Conservation (phyloP, 1,139 yeast species). For the Oligophagozyma castellii region DNA sequence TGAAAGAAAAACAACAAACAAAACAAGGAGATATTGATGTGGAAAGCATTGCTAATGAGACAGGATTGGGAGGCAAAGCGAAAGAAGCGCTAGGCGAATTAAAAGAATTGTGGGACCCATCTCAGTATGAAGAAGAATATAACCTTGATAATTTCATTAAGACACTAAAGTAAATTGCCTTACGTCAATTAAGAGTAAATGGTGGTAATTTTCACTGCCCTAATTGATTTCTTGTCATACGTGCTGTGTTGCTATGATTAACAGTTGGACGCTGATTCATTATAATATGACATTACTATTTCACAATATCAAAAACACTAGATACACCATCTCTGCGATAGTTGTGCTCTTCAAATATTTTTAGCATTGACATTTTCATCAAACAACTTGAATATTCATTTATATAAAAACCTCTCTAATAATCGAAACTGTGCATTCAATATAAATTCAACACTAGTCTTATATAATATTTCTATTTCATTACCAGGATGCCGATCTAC, state of each 20-base stretch:
- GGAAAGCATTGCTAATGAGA: constrained; percentile 28
- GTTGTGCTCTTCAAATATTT: no score
- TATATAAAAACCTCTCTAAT: no score
- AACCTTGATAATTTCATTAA: constrained; percentile 86
- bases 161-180: constrained; percentile 34
- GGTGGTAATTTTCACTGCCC: no score
- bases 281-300: background rate
- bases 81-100: constrained; percentile 53
- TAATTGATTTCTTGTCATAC: no score
- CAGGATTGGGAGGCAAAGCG: constrained; percentile 29
- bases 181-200: background rate
- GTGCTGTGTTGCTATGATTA: background rate
- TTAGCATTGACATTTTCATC: no score
- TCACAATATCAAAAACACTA: no score
- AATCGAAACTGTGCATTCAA: no score
- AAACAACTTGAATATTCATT: no score
- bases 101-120: constrained; percentile 93
- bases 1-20: constrained; percentile 14
- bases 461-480: no score
- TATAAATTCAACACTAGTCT: no score
- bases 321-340: no score
- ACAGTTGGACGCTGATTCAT: background rate
- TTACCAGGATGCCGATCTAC: no score
- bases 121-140: constrained; percentile 93
- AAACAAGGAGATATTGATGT: constrained; percentile 20